Evolutionary conservation across 371 early-diverging fungal species (phyloP), one percentile per base, ranked within the genome.

Genomic region (Syncephalis fuscata): DNA sequence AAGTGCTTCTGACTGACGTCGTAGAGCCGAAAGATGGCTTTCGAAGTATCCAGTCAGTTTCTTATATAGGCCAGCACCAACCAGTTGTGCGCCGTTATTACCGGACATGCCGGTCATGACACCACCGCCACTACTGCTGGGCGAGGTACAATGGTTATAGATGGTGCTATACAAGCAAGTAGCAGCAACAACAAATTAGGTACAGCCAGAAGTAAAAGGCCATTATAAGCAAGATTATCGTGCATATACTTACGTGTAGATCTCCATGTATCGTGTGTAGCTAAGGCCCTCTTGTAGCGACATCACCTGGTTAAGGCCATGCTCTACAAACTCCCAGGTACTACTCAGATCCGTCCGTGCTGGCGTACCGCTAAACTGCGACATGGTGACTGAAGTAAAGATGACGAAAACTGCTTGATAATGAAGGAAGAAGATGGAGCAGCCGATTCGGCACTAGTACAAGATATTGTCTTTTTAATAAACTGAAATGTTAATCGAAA

Each of bases 271-370:
- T 39, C 79, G 73, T 40, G 65, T 63, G 56, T 76, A 71, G 27
- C 70, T 74, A 32, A 90, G 59, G 23, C 89, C 89, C 45, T 82
- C 71, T 46, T 80, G 78, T 23, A 84, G 66, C 8, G 70, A 71
- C 69, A 91, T 74, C 60, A 93, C 82, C 54, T 73, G 74, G 57
- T 86, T 78, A 50, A 90, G 68, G 23, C 91, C 89, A 39, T 65
- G 68, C 55, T 78, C 73, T 23, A 93, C 60, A 43, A 73, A 74
- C 20, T 55, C 54, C 91, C 91, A 89, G n/a, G 84, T 84, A 17
- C 71, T 69, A 44, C 66, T 58, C 46, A 79, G 70, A 51, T 74
- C 74, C 32, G 32, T 32, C 11, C 32, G 32, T 32, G 32, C 11
- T 7, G 32, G 32, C 11, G 32, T 4, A 32, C 32, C 32, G 32